Evolutionary conservation across 768 basidiomycete genomes (phyloP), one percentile per base, ranked within the genome.

Genomic region (Boletus fagicola): DNA sequence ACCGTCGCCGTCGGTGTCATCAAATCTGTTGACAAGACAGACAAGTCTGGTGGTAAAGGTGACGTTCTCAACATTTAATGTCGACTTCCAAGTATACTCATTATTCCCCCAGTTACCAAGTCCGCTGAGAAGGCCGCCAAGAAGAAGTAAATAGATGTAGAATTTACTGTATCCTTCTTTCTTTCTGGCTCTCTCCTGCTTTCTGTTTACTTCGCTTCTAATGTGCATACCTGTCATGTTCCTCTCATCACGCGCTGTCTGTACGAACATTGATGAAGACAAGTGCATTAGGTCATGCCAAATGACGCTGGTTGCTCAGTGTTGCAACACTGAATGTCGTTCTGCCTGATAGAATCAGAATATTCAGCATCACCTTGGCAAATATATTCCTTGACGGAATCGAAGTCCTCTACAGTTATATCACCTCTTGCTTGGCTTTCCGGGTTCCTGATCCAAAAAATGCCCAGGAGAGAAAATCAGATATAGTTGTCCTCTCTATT

Each of bases 1-100:
- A 97, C 96, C 62, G 96, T 99, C 63, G 94, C 94, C 64, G 94
- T 97, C 70, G 94, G 94, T 78, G 90, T 98, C 81, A 97, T 98
- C 85, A 98, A 98, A 83, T 85, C 86, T 60, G 94, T 97, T 62
- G 94, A 97, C 53, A 96, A 95, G 87, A 84, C 92, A 64, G 94
- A 95, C 57, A 94, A 92, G 77, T 67, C 79, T 71, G 80, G 83
- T 68, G 94, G 94, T 68, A 96, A 96, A 85, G 85, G 87, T 88
- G 67, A 72, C 56, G 79, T 75, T 16, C 13, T 30, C 44, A 11
- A 2, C 22, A 53, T 24, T 7, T 33, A n/a, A 5, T 18, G 49
- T 57, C 24, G 12, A 47, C n/a, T n/a, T n/a, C 16, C 46, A 54
- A 20, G 36, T 35, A 61, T 51, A 60, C 43, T 48, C 45, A 68